A percentile compares a stretch with the other conserved stretches of the same genome.
Conservation (phyloP, 2,329 filamentous ascomycete genomes). For the Coniochaeta sp. region DNA sequence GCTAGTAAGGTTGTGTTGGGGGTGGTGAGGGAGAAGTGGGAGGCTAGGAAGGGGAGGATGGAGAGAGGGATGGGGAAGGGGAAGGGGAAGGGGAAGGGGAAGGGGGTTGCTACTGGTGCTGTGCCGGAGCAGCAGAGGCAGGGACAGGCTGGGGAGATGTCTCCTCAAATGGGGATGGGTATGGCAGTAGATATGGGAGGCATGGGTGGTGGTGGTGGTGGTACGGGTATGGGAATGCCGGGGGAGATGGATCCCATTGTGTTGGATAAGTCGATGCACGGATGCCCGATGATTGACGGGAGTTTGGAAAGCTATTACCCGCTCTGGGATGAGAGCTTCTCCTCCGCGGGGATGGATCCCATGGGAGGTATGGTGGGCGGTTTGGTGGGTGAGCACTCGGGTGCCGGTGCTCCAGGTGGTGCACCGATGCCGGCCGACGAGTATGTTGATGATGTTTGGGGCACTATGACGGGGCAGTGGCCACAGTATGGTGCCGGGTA, state of each 20-base stretch:
- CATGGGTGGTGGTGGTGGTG: too few relatives aligned
- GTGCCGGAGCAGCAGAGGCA: conserved; percentile 1
- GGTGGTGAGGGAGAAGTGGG: conserved; percentile 39
- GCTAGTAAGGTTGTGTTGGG: conserved; percentile 39
- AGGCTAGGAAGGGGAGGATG: conserved; percentile 28
- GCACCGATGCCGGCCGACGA: background rate
- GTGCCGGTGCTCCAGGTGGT: background rate
- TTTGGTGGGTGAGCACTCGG: background rate
- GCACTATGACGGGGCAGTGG: background rate
- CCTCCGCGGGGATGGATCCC: background rate
- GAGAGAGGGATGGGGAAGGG: conserved; percentile 10
- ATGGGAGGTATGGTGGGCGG: background rate
- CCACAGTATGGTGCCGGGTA: background rate
- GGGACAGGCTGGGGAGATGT: background rate
- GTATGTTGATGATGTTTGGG: background rate
- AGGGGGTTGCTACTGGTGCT: conserved; percentile 2
- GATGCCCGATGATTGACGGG: conserved; percentile 46
- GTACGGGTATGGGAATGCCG: too few relatives aligned
- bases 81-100: background rate
- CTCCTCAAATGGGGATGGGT: background rate
- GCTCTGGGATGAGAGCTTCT: conserved; percentile 32
- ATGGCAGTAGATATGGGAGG: background rate
- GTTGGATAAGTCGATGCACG: conserved; percentile 15
- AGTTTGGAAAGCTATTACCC: conserved; percentile 38
- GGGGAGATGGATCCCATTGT: conserved; percentile 6